These are phyloP conservation scores for Parvularia atlantis DNA, from an alignment of 78 protist species.

Conservation along the genomic window DNA sequence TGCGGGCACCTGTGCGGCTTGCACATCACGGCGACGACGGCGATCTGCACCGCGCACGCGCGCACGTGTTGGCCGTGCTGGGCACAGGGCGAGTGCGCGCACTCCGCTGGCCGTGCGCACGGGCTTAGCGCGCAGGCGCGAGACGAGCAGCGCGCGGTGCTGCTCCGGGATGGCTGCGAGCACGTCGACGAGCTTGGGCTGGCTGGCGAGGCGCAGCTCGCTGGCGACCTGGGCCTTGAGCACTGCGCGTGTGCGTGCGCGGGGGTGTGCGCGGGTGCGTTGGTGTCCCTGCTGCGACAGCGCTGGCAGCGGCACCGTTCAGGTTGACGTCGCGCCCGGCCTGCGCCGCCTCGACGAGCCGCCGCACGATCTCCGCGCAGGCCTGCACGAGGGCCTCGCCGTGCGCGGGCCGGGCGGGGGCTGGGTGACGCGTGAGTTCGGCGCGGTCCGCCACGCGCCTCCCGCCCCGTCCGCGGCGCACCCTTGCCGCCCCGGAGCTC, in stretches of 20 bases:
- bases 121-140: conserved; percentile 79
- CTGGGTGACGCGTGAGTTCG: too few species aligned
- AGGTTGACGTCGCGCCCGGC: too few species aligned
- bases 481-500: too few species aligned
- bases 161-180: conserved; percentile 83
- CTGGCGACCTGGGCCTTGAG: neutral
- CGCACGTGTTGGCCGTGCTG: neutral
- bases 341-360: too few species aligned
- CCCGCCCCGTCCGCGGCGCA: too few species aligned
- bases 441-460: too few species aligned
- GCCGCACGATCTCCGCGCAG: too few species aligned
- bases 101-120: conserved; percentile 92
- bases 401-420: too few species aligned
- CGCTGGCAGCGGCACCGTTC: too few species aligned
- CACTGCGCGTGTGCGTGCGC: neutral
- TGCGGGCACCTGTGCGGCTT: conserved; percentile 97
- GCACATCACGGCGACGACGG: conserved; percentile 94
- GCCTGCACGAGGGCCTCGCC: too few species aligned
- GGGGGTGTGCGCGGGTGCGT: too few species aligned
- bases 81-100: neutral
- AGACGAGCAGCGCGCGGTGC: conserved; percentile 50
- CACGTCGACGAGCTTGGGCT: conserved; percentile 72
- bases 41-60: conserved; percentile 40
- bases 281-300: too few species aligned
- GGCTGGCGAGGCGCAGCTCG: conserved; percentile 8